A percentile compares a stretch with the other conserved stretches of the same genome.
phyloP scores from a whole-genome alignment of 305 asterid species.

The Solanum hybrid region DNA sequence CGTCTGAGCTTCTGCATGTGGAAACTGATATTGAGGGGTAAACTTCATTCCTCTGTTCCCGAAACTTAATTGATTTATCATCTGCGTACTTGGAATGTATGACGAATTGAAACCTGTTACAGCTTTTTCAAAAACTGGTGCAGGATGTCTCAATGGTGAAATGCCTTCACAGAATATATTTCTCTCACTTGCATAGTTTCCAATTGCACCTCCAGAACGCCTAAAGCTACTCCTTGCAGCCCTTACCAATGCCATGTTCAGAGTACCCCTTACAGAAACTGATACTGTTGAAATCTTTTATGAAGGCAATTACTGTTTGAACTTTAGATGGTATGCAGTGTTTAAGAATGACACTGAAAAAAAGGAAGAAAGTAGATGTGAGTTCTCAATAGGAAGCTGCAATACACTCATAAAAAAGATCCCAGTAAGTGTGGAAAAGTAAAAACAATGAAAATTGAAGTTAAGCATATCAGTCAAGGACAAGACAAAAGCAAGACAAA shows the following conservation, averaged over 20 bases:
- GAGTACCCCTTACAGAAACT: not conserved
- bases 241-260: constrained; percentile 65
- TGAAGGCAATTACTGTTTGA: not conserved
- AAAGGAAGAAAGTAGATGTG: not conserved
- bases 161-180: constrained; percentile 13
- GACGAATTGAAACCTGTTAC: constrained; percentile 10
- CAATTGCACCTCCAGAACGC: constrained; percentile 31
- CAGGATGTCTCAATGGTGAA: constrained; percentile 11
- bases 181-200: constrained; percentile 17
- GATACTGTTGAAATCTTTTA: not conserved
- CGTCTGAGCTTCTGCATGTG: constrained; percentile 51
- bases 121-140: constrained; percentile 11
- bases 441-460: not conserved
- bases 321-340: not conserved
- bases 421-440: not conserved
- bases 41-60: constrained; percentile 48
- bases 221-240: constrained; percentile 47
- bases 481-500: constrained; percentile 7
- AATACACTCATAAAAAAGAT: not conserved
- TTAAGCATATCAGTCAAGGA: not conserved
- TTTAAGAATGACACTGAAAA: not conserved
- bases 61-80: constrained; percentile 12
- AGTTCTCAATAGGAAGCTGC: not conserved
- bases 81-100: constrained; percentile 21
- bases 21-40: constrained; percentile 38